Conservation (phyloP, 352 stramenopile species). For the Phytophthora quininea region DNA sequence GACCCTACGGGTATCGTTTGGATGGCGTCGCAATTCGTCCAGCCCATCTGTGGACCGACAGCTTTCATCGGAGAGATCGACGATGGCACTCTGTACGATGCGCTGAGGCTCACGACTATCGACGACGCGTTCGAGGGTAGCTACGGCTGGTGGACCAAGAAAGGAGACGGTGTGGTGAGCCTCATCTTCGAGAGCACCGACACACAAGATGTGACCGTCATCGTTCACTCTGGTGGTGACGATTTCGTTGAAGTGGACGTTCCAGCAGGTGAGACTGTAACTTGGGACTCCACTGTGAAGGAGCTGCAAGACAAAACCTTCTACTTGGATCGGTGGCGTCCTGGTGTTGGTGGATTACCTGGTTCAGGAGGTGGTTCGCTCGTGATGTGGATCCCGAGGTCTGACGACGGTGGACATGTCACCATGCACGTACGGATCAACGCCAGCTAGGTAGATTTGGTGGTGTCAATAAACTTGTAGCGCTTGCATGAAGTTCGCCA, state of each 20-base stretch:
- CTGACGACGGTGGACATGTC: slow-evolving; percentile 32
- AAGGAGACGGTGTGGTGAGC: slow-evolving; percentile 34
- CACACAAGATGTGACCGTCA: slow-evolving; percentile 24
- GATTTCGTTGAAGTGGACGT: slow-evolving; percentile 44
- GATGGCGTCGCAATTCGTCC: slow-evolving; percentile 54
- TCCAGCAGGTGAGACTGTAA: slow-evolving; percentile 32
- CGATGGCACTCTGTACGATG: slow-evolving; percentile 38
- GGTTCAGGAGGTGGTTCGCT: slow-evolving; percentile 38
- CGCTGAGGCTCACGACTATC: slow-evolving; percentile 27
- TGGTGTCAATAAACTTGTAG: background rate
- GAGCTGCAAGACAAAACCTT: slow-evolving; percentile 53
- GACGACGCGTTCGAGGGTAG: slow-evolving; percentile 49
- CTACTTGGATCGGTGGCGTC: slow-evolving; percentile 62
- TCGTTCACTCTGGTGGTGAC: slow-evolving; percentile 35
- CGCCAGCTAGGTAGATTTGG: slow-evolving; percentile 31
- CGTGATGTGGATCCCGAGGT: slow-evolving; percentile 42
- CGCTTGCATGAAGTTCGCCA: no score
- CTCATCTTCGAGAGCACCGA: slow-evolving; percentile 49
- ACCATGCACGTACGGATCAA: slow-evolving; percentile 45
- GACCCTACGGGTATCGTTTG: slow-evolving; percentile 50
- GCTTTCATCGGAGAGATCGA: slow-evolving; percentile 54
- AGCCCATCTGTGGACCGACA: slow-evolving; percentile 60
- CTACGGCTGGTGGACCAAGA: slow-evolving; percentile 47
- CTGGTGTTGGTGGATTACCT: slow-evolving; percentile 37
- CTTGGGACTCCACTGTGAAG: slow-evolving; percentile 39